Evolutionary conservation across 179 eudicot genomes (phyloP).

Genomic region (Camellia oleifera): DNA sequence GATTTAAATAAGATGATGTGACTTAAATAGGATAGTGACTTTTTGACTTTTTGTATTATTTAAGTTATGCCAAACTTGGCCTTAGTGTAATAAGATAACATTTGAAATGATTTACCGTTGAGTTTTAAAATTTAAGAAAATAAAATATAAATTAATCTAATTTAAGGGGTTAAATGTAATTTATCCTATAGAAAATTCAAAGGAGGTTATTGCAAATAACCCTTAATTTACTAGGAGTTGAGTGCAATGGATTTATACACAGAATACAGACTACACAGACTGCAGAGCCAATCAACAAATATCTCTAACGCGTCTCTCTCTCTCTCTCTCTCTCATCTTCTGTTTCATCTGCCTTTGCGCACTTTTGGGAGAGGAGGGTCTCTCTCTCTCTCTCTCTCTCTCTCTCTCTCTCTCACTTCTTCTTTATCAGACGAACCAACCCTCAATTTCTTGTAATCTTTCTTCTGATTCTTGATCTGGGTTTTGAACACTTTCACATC

Average conservation of each 20-base stretch:
- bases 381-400: no score
- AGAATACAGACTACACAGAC: neutral
- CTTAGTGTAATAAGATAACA: no score
- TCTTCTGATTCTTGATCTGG: constrained; percentile 4
- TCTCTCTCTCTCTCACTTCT: neutral
- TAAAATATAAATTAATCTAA: no score
- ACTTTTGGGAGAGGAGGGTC: neutral
- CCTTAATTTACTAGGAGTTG: neutral
- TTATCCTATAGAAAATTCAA: no score
- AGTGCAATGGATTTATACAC: neutral
- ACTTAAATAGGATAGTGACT: no score
- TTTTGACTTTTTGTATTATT: no score
- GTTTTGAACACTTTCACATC: neutral
- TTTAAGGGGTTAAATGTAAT: no score
- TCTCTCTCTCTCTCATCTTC: constrained; percentile 5
- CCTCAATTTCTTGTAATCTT: neutral
- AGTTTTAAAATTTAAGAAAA: no score
- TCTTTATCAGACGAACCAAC: neutral
- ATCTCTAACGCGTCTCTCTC: constrained; percentile 1
- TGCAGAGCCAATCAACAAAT: constrained; percentile 2
- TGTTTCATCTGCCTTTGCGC: constrained; percentile 2
- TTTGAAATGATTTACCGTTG: no score
- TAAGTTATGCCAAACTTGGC: no score
- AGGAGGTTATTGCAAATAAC: no score
- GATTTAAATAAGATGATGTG: no score